Conservation (phyloP, 179 eudicot genomes). For the Sideroxylon spinosum region DNA sequence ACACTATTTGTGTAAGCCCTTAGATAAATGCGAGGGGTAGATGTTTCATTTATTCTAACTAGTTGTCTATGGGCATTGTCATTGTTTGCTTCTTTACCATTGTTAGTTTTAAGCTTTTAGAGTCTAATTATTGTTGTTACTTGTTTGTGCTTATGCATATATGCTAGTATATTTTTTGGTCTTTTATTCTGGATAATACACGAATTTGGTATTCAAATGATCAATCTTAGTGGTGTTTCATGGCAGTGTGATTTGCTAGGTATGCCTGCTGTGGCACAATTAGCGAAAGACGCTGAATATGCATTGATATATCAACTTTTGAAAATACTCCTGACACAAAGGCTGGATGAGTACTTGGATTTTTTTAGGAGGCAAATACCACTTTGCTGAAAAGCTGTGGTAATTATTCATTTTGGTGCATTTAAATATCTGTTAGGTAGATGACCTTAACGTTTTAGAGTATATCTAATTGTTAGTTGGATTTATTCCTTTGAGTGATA, state of each 20-base stretch:
- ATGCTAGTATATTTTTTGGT: background rate
- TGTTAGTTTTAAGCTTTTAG: constrained; percentile 8
- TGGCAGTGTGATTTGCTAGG: constrained; percentile 83
- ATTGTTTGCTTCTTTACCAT: background rate
- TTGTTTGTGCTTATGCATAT: background rate
- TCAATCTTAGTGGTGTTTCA: constrained; percentile 12
- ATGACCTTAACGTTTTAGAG: background rate
- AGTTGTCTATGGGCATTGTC: background rate
- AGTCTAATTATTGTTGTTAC: background rate
- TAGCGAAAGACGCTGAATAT: constrained; percentile 76
- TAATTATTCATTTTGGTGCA: constrained; percentile 23
- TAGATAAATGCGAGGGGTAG: background rate
- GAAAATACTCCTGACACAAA: constrained; percentile 69
- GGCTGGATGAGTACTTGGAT: constrained; percentile 67
- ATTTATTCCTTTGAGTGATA: constrained; percentile 21
- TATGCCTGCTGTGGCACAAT: constrained; percentile 76
- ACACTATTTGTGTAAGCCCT: background rate
- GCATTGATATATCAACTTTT: constrained; percentile 67
- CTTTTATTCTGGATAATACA: background rate
- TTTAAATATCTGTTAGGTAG: background rate
- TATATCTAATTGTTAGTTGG: background rate
- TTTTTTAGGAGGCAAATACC: constrained; percentile 73
- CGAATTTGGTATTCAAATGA: background rate
- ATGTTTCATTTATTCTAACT: background rate
- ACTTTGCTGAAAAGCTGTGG: constrained; percentile 57